Evolutionary conservation across 805 yeast genomes (phyloP), one percentile per base, ranked within the genome.

Genomic region (Kodamaea restingae): DNA sequence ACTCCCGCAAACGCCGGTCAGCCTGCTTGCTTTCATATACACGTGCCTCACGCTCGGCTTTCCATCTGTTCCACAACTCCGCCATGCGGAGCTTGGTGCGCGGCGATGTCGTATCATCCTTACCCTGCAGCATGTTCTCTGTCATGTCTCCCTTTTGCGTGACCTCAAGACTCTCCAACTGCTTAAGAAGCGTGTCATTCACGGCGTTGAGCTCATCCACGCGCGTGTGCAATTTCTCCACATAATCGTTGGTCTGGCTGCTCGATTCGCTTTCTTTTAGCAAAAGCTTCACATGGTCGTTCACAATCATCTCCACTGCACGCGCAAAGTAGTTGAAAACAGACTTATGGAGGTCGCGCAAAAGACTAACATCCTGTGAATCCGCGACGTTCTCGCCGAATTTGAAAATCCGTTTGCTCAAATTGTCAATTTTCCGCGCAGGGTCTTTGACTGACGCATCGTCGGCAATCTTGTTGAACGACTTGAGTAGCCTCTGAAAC

Each of bases 21-120:
- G 84, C 76, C 26, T 81, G 80, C 26, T 69, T 69, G 38, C 70
- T 68, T 47, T 84, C 90, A 40, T 78, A 67, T 15, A 75, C 74
- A 21, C 88, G 60, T 14, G 84, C 75, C 55, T 84, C 93, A 44
- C 88, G 65, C 45, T 84, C 90, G 4, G 79, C 69, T 49, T 80
- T 78, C 82, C 86, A 81, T 50, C 81, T 68, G 45, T 67, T 75
- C 29, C 77, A 76, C 31, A 84, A 55, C 47, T 81, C 88, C 17
- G 77, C 80, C 11, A 82, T 62, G 39, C 88, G 65, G 33, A 79
- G 48, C 40, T 65, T 67, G 33, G 71, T 56, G 22, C 74, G 59
- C 12, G 74, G 72, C 18, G 46, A 40, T 8, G 41, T 30, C 4
- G 32, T 26, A 6, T 29, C 34, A 3, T 32, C 35, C 15, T n/a